These are phyloP conservation scores for Xylariales sp. DNA, from an alignment of 2,329 filamentous ascomycete genomes.

Conservation along the genomic window DNA sequence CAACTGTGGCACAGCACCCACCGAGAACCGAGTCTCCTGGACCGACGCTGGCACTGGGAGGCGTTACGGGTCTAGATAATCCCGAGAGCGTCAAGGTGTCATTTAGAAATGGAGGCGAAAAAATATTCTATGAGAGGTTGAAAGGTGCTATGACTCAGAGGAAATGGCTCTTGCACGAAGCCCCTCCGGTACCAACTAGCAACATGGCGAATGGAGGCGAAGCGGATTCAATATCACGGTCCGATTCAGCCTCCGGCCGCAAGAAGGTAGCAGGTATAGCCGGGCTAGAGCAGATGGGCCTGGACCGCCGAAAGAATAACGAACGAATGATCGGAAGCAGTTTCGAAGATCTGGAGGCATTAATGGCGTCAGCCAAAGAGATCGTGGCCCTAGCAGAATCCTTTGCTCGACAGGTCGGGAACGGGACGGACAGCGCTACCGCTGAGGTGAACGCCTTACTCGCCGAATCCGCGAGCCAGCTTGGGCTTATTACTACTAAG, in stretches of 20 bases:
- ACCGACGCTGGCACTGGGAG: conserved; percentile 65
- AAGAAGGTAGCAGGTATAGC: conserved; percentile 86
- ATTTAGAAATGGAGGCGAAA: conserved; percentile 88
- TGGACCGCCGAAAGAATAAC: conserved; percentile 90
- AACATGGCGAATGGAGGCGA: conserved; percentile 53
- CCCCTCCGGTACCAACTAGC: conserved; percentile 83
- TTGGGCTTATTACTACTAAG: conserved; percentile 92
- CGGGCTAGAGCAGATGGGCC: conserved; percentile 85
- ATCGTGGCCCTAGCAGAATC: conserved; percentile 92
- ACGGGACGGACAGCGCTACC: conserved; percentile 65
- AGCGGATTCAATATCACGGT: conserved; percentile 47
- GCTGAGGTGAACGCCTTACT: conserved; percentile 80
- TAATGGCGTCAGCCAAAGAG: conserved; percentile 98
- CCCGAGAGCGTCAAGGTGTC: conserved; percentile 88
- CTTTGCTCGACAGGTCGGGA: conserved; percentile 76
- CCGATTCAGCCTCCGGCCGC: conserved; percentile 47
- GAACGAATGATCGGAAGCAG: conserved; percentile 91
- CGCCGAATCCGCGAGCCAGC: conserved; percentile 82
- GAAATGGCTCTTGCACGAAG: conserved; percentile 93
- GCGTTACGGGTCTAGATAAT: conserved; percentile 61
- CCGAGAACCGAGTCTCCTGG: conserved; percentile 80
- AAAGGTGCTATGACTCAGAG: conserved; percentile 90
- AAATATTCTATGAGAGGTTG: conserved; percentile 88
- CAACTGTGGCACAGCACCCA: conserved; percentile 55
- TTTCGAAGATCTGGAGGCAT: conserved; percentile 93